phyloP scores from a whole-genome alignment of 352 stramenopile species.

The Globisporangium mamillatum region DNA sequence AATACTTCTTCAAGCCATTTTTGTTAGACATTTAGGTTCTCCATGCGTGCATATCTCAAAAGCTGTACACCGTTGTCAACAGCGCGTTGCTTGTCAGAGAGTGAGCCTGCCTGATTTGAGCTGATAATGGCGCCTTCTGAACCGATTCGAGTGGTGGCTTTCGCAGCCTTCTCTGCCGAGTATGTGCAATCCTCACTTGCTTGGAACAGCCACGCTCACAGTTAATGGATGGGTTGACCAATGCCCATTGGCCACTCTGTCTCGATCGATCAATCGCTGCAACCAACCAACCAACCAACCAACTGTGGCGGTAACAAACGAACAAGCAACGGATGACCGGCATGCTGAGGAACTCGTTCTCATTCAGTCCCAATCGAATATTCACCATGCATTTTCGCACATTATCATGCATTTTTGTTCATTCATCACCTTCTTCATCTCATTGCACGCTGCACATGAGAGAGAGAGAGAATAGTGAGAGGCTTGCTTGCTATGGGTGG shows the following conservation, averaged over 20 bases:
- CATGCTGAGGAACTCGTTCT: neutral
- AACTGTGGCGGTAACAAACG: neutral
- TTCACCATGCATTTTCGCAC: neutral
- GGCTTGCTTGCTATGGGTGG: neutral
- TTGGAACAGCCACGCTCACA: neutral
- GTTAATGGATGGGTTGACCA: neutral
- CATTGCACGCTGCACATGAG: slow-evolving; percentile 1
- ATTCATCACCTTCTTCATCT: neutral
- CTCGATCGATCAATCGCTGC: neutral
- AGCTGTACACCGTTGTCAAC: neutral
- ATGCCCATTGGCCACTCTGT: neutral
- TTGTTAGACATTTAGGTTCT: neutral
- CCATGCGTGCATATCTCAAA: neutral
- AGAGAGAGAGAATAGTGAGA: neutral
- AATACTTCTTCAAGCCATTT: neutral
- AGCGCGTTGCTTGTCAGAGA: neutral
- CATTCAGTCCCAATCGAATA: neutral
- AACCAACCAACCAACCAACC: neutral
- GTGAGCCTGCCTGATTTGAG: neutral
- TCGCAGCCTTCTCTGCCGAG: neutral
- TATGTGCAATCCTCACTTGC: neutral
- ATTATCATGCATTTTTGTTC: neutral
- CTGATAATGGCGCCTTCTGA: neutral
- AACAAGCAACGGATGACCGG: neutral
- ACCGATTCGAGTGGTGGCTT: neutral